Percentiles rank a stretch among this genome's conserved stretches.
Evolutionary conservation across 768 basidiomycete species (phyloP).

Genomic region (Sistotremastrum niveocremeum): DNA sequence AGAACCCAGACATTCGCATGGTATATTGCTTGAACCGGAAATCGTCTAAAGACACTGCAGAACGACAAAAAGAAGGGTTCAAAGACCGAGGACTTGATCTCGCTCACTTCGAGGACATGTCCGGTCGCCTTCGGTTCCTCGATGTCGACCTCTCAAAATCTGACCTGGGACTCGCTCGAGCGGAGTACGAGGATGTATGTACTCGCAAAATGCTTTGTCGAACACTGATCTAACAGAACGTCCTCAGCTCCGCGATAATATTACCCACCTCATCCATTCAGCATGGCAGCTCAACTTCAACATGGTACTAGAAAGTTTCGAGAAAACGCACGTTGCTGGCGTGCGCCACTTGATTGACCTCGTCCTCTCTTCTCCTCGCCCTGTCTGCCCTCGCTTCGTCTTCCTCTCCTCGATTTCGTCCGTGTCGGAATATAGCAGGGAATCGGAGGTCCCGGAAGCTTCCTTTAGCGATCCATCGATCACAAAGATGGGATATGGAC

Average conservation of each 20-base stretch:
- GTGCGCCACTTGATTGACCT: conserved; percentile 8
- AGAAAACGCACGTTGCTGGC: conserved; percentile 6
- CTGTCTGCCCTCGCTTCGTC: not conserved
- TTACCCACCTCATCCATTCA: conserved; percentile 6
- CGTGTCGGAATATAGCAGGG: too few relatives aligned
- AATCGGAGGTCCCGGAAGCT: too few relatives aligned
- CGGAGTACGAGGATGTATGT: conserved; percentile 1
- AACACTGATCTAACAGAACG: too few relatives aligned
- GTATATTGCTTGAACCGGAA: not conserved
- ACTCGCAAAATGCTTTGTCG: too few relatives aligned
- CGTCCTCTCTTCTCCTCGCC: conserved; percentile 4
- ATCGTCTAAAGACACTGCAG: not conserved
- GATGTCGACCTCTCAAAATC: conserved; percentile 3
- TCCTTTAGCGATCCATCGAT: too few relatives aligned
- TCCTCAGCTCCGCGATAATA: not conserved
- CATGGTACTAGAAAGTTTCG: conserved; percentile 6
- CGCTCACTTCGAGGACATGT: not conserved
- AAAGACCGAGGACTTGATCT: conserved; percentile 1
- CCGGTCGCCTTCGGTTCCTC: not conserved
- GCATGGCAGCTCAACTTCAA: conserved; percentile 9
- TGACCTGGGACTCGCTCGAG: not conserved
- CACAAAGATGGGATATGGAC: not conserved
- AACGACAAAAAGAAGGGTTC: not conserved
- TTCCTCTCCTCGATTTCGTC: too few relatives aligned
- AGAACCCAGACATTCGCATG: not conserved